Conservation (phyloP, 2,329 filamentous ascomycete species). For the Pseudodiploospora longispora region DNA sequence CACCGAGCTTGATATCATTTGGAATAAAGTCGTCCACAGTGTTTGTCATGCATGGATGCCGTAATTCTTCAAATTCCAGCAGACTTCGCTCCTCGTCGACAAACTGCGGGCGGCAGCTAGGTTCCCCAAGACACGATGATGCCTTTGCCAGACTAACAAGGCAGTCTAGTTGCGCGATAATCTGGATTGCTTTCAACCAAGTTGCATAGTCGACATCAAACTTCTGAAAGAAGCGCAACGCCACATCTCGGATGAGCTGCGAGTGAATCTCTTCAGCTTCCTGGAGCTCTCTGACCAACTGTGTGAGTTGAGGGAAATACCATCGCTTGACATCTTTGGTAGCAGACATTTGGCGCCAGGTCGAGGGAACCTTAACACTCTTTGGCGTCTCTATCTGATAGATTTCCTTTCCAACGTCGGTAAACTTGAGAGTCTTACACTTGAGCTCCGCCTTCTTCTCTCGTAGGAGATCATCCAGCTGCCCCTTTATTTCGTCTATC, state of each 20-base stretch:
- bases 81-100: constrained; percentile 77
- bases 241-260: constrained; percentile 83
- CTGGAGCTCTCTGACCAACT: constrained; percentile 77
- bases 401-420: constrained; percentile 90
- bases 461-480: constrained; percentile 64
- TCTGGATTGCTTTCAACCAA: constrained; percentile 85
- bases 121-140: constrained; percentile 73
- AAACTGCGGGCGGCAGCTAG: constrained; percentile 83
- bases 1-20: constrained; percentile 84
- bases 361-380: constrained; percentile 71
- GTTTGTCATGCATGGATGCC: constrained; percentile 89
- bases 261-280: constrained; percentile 91
- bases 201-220: constrained; percentile 81
- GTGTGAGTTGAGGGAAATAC: constrained; percentile 78
- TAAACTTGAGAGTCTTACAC: constrained; percentile 64
- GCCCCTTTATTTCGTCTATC: constrained; percentile 66
- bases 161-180: constrained; percentile 89
- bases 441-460: constrained; percentile 66
- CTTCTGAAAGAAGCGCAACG: constrained; percentile 71
- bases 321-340: constrained; percentile 86
- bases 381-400: constrained; percentile 94
- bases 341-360: constrained; percentile 94
- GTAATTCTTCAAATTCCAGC: constrained; percentile 84
- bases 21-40: constrained; percentile 92
- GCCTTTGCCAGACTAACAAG: constrained; percentile 87